phyloP scores from a whole-genome alignment of 2,329 filamentous ascomycete species.

The Diaporthe citri region DNA sequence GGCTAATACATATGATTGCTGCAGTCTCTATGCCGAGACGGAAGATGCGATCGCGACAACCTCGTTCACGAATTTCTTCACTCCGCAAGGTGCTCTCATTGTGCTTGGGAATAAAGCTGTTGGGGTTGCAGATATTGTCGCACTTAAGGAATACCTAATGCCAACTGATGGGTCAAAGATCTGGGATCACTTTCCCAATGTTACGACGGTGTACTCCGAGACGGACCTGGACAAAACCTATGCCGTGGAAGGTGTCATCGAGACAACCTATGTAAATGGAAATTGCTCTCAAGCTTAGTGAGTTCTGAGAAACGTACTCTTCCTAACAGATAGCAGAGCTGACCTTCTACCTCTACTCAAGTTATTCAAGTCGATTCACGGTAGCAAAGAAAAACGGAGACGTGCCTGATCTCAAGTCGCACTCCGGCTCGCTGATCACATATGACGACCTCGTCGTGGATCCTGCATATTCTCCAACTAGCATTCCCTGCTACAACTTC shows the following conservation, averaged over 20 bases:
- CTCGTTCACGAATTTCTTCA: constrained; percentile 18
- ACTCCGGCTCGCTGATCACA: constrained; percentile 9
- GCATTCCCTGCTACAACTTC: constrained; percentile 13
- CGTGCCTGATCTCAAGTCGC: not conserved
- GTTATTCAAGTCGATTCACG: constrained; percentile 25
- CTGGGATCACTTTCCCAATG: constrained; percentile 21
- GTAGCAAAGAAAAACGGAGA: not conserved
- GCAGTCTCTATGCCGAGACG: constrained; percentile 14
- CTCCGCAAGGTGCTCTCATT: not conserved
- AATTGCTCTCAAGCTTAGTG: constrained; percentile 18
- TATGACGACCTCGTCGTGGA: constrained; percentile 19
- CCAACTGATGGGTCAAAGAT: constrained; percentile 12
- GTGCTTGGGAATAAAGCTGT: constrained; percentile 6
- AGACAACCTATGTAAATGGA: not conserved
- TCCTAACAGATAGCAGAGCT: not conserved
- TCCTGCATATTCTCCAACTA: not conserved
- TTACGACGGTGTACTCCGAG: not conserved
- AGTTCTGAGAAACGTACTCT: not conserved
- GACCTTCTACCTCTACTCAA: not conserved
- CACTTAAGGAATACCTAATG: not conserved
- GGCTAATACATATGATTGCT: not conserved
- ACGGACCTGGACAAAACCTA: not conserved
- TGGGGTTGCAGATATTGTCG: not conserved
- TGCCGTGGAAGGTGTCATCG: constrained; percentile 3
- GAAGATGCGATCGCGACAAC: not conserved